A percentile compares a stretch with the other conserved stretches of the same genome.
Evolutionary conservation across 2,329 filamentous ascomycete species (phyloP).

Genomic region (Thielaviopsis euricoi): DNA sequence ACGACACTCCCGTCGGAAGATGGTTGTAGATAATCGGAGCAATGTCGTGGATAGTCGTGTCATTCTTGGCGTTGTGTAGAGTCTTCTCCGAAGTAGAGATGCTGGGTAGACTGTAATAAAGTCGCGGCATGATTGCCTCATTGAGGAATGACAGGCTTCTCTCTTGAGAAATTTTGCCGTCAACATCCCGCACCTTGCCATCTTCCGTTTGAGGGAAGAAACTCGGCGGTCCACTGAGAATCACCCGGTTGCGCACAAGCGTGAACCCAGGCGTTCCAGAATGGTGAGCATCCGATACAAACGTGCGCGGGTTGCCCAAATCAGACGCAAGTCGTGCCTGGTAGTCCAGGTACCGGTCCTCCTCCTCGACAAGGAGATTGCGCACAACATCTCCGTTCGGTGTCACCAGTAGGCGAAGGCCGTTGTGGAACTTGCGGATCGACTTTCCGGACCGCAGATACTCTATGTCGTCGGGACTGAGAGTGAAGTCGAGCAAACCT

Average conservation of each 20-base stretch:
- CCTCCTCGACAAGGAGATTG: slow-evolving; percentile 51
- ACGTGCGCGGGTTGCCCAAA: slow-evolving; percentile 36
- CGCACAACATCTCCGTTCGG: slow-evolving; percentile 63
- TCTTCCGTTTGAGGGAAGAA: slow-evolving; percentile 38
- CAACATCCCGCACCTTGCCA: slow-evolving; percentile 36
- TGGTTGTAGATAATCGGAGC: neutral
- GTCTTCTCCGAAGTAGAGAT: neutral
- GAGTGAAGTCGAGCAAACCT: neutral
- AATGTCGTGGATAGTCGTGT: neutral
- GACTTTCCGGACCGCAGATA: slow-evolving; percentile 36
- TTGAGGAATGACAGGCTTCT: slow-evolving; percentile 54
- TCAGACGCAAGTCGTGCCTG: slow-evolving; percentile 40
- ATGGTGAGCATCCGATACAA: slow-evolving; percentile 26
- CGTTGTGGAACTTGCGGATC: slow-evolving; percentile 40
- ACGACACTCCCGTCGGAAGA: neutral
- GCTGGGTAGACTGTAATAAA: neutral
- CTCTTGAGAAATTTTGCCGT: slow-evolving; percentile 49
- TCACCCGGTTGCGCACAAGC: slow-evolving; percentile 46
- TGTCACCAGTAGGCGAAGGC: slow-evolving; percentile 53
- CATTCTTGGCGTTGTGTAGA: neutral
- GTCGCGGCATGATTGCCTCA: slow-evolving; percentile 45
- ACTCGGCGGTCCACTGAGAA: slow-evolving; percentile 45
- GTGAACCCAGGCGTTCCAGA: slow-evolving; percentile 36
- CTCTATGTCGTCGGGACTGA: slow-evolving; percentile 1
- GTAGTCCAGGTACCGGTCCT: slow-evolving; percentile 52